A percentile compares a stretch with the other conserved stretches of the same genome.
Evolutionary conservation across 2,329 filamentous ascomycete genomes (phyloP).

Genomic region (Claviceps cyperi): DNA sequence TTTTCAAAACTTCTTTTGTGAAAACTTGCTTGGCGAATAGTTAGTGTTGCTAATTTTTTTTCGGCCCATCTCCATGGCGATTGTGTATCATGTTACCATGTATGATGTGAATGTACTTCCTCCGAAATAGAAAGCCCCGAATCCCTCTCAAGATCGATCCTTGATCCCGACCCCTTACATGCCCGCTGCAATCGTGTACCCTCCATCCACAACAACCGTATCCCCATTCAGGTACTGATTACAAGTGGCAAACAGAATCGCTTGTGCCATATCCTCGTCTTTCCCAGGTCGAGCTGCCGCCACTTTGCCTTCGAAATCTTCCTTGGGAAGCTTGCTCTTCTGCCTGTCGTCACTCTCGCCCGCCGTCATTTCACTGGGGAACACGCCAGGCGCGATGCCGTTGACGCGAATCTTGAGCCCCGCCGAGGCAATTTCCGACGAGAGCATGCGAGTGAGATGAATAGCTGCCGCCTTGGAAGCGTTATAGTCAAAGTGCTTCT

Average conservation of each 20-base stretch:
- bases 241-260: constrained; percentile 40
- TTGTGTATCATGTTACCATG: too few relatives aligned
- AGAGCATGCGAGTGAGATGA: constrained; percentile 50
- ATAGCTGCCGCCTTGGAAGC: constrained; percentile 49
- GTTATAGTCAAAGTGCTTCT: constrained; percentile 54
- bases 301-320: constrained; percentile 41
- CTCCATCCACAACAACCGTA: constrained; percentile 29
- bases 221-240: constrained; percentile 32
- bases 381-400: constrained; percentile 58
- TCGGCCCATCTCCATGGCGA: too few relatives aligned
- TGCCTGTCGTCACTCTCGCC: constrained; percentile 29
- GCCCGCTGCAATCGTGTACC: constrained; percentile 26
- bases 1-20: too few relatives aligned
- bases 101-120: too few relatives aligned
- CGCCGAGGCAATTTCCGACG: constrained; percentile 42
- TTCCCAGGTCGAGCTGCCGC: constrained; percentile 53
- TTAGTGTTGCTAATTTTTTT: too few relatives aligned
- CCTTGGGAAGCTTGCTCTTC: constrained; percentile 44
- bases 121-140: too few relatives aligned
- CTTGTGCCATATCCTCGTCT: constrained; percentile 54
- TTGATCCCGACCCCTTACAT: neutral
- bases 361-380: constrained; percentile 59
- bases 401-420: constrained; percentile 53
- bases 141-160: too few relatives aligned
- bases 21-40: too few relatives aligned